phyloP scores from a whole-genome alignment of 768 basidiomycete species.

The Trametes coccinea region DNA sequence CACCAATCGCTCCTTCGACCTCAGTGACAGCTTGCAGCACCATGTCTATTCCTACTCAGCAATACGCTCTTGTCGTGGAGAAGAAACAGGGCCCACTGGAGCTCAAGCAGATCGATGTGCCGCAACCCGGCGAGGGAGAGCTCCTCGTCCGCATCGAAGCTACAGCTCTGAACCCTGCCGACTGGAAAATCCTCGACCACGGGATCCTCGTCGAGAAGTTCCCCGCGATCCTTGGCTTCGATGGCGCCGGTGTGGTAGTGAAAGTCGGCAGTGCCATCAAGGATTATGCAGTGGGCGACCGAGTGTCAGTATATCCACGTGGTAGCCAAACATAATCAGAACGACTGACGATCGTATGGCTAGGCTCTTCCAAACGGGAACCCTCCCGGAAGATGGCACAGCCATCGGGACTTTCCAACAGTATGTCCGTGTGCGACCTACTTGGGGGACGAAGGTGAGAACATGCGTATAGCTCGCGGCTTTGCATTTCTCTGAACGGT shows the following conservation, averaged over 20 bases:
- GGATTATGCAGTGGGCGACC: slow-evolving; percentile 9
- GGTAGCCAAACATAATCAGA: no score
- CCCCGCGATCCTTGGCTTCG: slow-evolving; percentile 40
- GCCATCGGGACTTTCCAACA: slow-evolving; percentile 3
- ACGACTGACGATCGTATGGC: no score
- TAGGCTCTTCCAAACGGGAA: neutral
- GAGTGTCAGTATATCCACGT: neutral
- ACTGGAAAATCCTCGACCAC: slow-evolving; percentile 36
- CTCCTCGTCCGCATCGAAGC: slow-evolving; percentile 32
- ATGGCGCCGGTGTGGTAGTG: slow-evolving; percentile 42
- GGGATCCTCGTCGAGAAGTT: slow-evolving; percentile 37
- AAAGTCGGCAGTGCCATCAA: slow-evolving; percentile 41
- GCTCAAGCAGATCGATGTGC: slow-evolving; percentile 9
- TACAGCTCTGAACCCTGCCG: slow-evolving; percentile 35
- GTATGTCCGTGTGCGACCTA: neutral
- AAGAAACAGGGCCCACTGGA: slow-evolving; percentile 7
- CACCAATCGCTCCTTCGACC: neutral
- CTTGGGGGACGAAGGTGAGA: neutral
- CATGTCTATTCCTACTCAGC: slow-evolving; percentile 13
- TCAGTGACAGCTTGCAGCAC: neutral
- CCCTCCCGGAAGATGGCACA: neutral
- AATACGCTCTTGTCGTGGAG: slow-evolving; percentile 23
- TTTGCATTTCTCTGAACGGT: no score
- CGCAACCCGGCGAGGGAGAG: slow-evolving; percentile 24
- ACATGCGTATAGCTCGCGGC: no score